These are phyloP conservation scores for Solanum sitiens DNA, from an alignment of 257 asterid genomes.

Conservation along the genomic window DNA sequence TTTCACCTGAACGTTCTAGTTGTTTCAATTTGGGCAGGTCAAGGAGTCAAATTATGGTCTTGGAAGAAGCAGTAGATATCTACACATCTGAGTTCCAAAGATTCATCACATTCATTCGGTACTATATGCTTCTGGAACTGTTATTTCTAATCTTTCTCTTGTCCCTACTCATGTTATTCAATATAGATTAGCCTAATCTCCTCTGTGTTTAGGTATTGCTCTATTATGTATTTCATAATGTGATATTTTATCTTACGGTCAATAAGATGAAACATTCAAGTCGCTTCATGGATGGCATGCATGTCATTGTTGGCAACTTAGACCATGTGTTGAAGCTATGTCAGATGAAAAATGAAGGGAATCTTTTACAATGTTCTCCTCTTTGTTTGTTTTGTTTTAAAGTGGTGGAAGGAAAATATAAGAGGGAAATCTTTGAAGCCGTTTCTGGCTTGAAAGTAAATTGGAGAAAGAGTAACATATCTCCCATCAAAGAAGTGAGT, in stretches of 20 bases:
- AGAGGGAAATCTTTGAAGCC: neutral
- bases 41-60: constrained; percentile 40
- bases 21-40: constrained; percentile 37
- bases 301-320: neutral
- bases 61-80: constrained; percentile 64
- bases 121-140: constrained; percentile 4
- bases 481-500: neutral
- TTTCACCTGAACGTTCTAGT: neutral
- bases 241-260: neutral
- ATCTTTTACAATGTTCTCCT: neutral
- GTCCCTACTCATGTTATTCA: neutral
- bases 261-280: neutral
- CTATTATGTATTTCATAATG: neutral
- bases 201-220: neutral
- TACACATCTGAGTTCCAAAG: constrained; percentile 81
- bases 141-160: neutral
- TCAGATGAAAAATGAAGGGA: neutral
- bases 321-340: neutral
- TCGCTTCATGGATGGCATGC: neutral
- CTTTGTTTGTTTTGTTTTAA: neutral
- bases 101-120: constrained; percentile 77
- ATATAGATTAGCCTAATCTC: neutral
- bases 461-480: neutral
- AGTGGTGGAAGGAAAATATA: neutral
- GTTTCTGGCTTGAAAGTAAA: neutral